Evolutionary conservation across 2,329 filamentous ascomycete genomes (phyloP), one percentile per base, ranked within the genome.

Genomic region (Phialophora verrucosa): DNA sequence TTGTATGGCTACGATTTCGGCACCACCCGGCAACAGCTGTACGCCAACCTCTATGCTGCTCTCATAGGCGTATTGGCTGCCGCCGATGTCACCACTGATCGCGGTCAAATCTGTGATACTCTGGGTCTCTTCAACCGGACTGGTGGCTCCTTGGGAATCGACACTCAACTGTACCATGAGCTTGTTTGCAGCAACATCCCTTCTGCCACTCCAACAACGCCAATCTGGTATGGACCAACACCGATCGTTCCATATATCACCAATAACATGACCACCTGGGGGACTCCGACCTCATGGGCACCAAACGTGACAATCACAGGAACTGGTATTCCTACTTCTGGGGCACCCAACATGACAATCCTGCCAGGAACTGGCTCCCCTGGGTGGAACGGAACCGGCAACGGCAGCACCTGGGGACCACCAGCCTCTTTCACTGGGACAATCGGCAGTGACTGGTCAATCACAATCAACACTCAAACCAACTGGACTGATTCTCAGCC

Each of bases 71-170:
- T 72, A 14, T 54, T 69, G 29, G 58, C 67, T 29, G 63, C 65
- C 47, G 55, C 62, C 27, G 68, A 56, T 32, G 66, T 69, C 57
- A 67, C 61, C 29, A 63, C 55, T 20, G 68, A 70, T 27, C 53
- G 59, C 7, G 63, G 66, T 47, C 64, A 62, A 38, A 69, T 70
- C 53, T 70, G 68, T 63, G 62, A 65, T 47, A 62, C 58, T 53
- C 63, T 68, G n/a, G 63, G 62, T 59, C 65, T 68, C 57, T 70
- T 70, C 65, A 62, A 68, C 35, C 57, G 54, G n/a, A 63, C 66
- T 51, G 68, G 60, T 59, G 54, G 58, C 31, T 63, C 59, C 31
- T 35, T 70, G 53, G 68, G 65, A 11, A 70, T 70, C 59, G 42
- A 70, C 50, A 65, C 57, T n/a, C 25, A 63, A 59, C 42, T 53